Evolutionary conservation across 495 filamentous ascomycete genomes (phyloP).

Genomic region (Usnea hakonensis): DNA sequence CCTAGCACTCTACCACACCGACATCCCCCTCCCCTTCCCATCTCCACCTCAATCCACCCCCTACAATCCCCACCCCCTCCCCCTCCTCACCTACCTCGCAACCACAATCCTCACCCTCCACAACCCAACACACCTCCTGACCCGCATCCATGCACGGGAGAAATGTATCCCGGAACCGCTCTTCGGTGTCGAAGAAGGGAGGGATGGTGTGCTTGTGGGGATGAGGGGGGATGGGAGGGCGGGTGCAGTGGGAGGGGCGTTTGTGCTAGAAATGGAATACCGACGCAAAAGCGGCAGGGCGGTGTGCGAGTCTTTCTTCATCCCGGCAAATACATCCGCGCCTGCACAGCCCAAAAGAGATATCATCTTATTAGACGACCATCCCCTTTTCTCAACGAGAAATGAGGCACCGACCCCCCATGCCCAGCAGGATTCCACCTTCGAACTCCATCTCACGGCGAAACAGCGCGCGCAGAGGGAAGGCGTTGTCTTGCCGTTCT

Average conservation of each 20-base stretch:
- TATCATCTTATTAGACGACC: constrained; percentile 70
- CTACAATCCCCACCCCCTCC: constrained; percentile 61
- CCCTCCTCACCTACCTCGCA: constrained; percentile 53
- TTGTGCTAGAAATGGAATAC: constrained; percentile 82
- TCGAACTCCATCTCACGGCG: constrained; percentile 81
- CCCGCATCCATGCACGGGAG: constrained; percentile 58
- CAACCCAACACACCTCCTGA: constrained; percentile 62
- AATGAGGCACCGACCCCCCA: too few relatives aligned
- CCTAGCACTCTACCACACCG: constrained; percentile 58
- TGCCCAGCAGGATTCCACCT: too few relatives aligned
- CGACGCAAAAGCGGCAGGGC: constrained; percentile 70
- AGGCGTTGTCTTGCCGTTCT: constrained; percentile 83
- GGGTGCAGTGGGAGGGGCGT: too few relatives aligned
- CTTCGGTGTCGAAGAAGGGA: constrained; percentile 67
- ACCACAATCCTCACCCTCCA: constrained; percentile 59
- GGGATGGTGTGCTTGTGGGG: constrained; percentile 66
- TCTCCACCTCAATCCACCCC: constrained; percentile 51
- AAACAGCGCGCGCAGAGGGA: constrained; percentile 79
- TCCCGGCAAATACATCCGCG: constrained; percentile 44
- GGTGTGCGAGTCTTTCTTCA: constrained; percentile 68
- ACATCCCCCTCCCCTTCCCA: constrained; percentile 56
- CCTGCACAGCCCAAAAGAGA: constrained; percentile 8
- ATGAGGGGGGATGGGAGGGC: constrained; percentile 30
- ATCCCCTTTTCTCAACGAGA: constrained; percentile 67
- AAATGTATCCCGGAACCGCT: constrained; percentile 60